Conservation (phyloP, 2,329 filamentous ascomycete species). For the Ampelomyces quisqualis region DNA sequence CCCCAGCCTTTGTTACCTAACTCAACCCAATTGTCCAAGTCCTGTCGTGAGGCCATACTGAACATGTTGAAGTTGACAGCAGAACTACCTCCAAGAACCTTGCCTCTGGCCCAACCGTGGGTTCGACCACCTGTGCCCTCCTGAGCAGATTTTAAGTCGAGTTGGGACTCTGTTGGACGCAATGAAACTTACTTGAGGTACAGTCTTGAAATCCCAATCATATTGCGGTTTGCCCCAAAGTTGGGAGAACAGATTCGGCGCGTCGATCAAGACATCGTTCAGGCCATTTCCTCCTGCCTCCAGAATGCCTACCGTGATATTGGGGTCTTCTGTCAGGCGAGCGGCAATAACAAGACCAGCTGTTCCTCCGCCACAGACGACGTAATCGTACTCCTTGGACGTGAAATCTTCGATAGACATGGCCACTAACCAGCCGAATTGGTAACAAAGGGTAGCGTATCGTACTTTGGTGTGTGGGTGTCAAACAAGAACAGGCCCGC, state of each 20-base stretch:
- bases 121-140: slow-evolving; percentile 21
- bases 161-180: background rate
- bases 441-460: background rate
- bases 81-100: slow-evolving; percentile 42
- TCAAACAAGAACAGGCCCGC: too few species aligned
- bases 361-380: slow-evolving; percentile 33
- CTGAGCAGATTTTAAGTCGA: slow-evolving; percentile 14
- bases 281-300: slow-evolving; percentile 34
- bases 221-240: slow-evolving; percentile 33
- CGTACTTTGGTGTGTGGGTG: too few species aligned
- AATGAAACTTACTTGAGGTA: slow-evolving; percentile 30
- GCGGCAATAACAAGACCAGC: slow-evolving; percentile 34
- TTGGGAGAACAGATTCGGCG: slow-evolving; percentile 27
- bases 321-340: slow-evolving; percentile 29
- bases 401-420: slow-evolving; percentile 29
- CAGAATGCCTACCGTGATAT: slow-evolving; percentile 28
- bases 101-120: slow-evolving; percentile 33
- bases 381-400: slow-evolving; percentile 27
- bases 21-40: slow-evolving; percentile 45
- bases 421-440: background rate
- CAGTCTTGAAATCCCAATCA: slow-evolving; percentile 35
- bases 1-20: slow-evolving; percentile 44
- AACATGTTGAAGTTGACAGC: slow-evolving; percentile 42
- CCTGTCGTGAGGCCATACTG: slow-evolving; percentile 29
- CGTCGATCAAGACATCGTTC: slow-evolving; percentile 32